Conservation (phyloP, 305 asterid genomes). For the Rubia balearica region DNA sequence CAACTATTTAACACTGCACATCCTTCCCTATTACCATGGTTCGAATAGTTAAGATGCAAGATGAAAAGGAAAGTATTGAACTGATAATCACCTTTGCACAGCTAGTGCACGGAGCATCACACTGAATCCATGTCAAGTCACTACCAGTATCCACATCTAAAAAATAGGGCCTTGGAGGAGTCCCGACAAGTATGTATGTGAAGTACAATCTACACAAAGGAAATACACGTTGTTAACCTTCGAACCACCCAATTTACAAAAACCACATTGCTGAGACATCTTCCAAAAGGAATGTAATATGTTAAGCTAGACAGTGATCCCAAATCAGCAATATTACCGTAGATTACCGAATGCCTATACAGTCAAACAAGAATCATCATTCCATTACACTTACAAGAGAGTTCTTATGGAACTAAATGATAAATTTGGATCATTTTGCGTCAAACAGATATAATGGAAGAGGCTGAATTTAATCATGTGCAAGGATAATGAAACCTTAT, state of each 20-base stretch:
- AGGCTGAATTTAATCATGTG: neutral
- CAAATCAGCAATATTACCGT: neutral
- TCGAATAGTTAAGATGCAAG: neutral
- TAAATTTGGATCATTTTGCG: neutral
- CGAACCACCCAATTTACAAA: neutral
- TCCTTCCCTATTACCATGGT: neutral
- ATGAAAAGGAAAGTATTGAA: neutral
- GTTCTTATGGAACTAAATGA: neutral
- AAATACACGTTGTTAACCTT: conserved; percentile 1
- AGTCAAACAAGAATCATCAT: neutral
- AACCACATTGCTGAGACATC: neutral
- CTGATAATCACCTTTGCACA: conserved; percentile 56
- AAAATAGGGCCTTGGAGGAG: conserved; percentile 71
- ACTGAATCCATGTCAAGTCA: conserved; percentile 76
- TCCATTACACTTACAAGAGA: neutral
- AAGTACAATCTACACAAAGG: conserved; percentile 48
- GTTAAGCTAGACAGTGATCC: neutral
- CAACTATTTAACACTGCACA: neutral
- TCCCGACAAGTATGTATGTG: conserved; percentile 53
- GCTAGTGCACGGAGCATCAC: conserved; percentile 84
- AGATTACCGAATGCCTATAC: neutral
- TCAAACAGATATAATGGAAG: neutral
- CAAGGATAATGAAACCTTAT: neutral
- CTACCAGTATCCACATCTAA: conserved; percentile 76
- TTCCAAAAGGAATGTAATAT: neutral